These are phyloP conservation scores for Paramecium sexaurelia DNA, from an alignment of 73 alveolate species.

Conservation along the genomic window DNA sequence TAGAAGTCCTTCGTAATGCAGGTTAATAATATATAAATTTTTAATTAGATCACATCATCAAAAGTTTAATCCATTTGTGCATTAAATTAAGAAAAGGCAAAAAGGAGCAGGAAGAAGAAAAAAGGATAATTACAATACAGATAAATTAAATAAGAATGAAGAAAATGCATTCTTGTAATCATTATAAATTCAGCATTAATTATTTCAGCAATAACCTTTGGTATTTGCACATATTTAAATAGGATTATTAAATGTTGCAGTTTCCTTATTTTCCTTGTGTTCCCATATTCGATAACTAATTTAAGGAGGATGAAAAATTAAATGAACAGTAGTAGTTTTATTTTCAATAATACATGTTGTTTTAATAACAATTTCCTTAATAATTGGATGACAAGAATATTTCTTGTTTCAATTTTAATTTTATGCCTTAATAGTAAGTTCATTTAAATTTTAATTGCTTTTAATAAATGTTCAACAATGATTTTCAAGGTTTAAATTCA, in stretches of 20 bases:
- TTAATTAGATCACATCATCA: constrained; percentile 39
- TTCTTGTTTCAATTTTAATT: background rate
- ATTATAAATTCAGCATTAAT: background rate
- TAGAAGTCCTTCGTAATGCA: constrained; percentile 35
- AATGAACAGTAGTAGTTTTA: background rate
- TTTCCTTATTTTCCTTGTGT: background rate
- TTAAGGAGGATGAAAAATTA: background rate
- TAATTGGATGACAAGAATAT: background rate
- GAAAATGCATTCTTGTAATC: constrained; percentile 13
- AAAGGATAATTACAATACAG: background rate
- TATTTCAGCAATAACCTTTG: background rate
- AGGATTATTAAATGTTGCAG: background rate
- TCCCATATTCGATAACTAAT: background rate
- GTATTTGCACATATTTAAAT: background rate
- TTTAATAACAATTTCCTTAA: background rate
- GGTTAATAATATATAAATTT: background rate
- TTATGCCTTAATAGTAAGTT: background rate
- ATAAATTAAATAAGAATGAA: background rate
- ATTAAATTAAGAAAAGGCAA: constrained; percentile 10
- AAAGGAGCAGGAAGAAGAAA: constrained; percentile 35
- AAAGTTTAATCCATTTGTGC: constrained; percentile 1
- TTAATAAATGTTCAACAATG: background rate
- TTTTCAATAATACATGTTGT: background rate
- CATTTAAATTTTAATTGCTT: background rate
- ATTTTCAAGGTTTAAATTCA: background rate